Base-by-base conservation (phyloP, 1,139 yeast genomes). In the Yarrowia galli region DNA sequence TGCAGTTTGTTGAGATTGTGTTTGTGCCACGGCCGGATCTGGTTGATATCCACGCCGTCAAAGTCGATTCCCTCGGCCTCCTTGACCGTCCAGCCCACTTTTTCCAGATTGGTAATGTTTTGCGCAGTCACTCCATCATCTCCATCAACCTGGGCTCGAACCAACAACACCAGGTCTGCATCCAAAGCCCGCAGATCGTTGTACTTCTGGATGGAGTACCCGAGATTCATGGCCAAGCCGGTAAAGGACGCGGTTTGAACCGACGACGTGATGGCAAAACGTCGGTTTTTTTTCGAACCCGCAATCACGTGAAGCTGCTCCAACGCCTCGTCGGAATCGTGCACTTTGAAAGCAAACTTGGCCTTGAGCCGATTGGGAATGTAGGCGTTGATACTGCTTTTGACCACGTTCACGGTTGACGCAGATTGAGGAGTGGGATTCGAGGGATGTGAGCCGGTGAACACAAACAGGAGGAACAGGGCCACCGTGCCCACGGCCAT, bases 1-100 rank as follows among this genome's bases (percentile, higher is more conserved):
- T 71, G 71, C 46, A 73, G 69, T 67, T 73, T 73, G 70, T 72
- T 73, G 40, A 73, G 69, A 60, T 73, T 73, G 68, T 73, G 73
- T 18, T 71, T 51, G 63, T 73, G 74, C 69, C 72, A 73, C 22
- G 73, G 68, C 32, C 74, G 67, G 48, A 73, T 71, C 32, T 58
- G 67, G 40, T 65, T 66, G 63, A 69, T 70, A 63, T 73, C 70
- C 48, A 73, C 74, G 42, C 69, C 69, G 25, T 73, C 73, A 28
- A 73, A 72, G 23, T 71, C 73, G 13, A 73, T 68, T 10, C 72
- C 74, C 40, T 70, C 69, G 16, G 71, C 71, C 32, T 69, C 70
- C 70, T 68, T 67, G 40, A 73, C 69, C 22, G 64, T 69, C 75
- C 75, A 73, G 22, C 75, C 75, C 4, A 71, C 72, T 18, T 69